These are phyloP conservation scores for Leccinum imitatum DNA, from an alignment of 768 basidiomycete species.

Conservation along the genomic window DNA sequence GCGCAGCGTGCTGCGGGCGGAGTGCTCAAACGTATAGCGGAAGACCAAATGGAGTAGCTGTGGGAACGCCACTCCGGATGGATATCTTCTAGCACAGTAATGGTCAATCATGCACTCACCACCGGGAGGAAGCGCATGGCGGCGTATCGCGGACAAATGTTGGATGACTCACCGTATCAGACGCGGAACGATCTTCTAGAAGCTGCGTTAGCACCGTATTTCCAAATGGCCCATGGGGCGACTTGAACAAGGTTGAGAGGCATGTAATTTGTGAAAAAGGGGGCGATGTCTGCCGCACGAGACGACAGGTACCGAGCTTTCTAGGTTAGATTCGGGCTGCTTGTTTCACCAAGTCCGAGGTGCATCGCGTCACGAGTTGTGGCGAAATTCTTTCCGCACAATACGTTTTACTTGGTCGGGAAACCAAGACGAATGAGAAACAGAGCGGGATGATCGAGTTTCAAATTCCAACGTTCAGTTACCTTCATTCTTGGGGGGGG, in stretches of 20 bases:
- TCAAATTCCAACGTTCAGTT: neutral
- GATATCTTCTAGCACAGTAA: neutral
- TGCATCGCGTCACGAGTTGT: neutral
- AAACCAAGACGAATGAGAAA: neutral
- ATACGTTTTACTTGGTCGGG: neutral
- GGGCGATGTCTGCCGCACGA: neutral
- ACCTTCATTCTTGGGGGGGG: neutral
- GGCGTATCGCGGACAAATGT: neutral
- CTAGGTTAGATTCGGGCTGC: neutral
- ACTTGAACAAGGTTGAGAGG: slow-evolving; percentile 5
- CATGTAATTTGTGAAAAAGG: neutral
- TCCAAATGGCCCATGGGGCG: slow-evolving; percentile 10
- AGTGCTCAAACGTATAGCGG: slow-evolving; percentile 1
- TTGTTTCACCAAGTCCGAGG: too few species aligned
- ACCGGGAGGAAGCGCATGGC: slow-evolving; percentile 2
- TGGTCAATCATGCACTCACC: neutral
- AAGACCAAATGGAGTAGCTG: slow-evolving; percentile 10
- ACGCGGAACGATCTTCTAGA: neutral
- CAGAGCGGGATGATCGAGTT: neutral
- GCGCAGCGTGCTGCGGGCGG: neutral
- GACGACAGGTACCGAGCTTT: neutral
- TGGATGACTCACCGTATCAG: neutral
- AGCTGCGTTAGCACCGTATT: slow-evolving; percentile 3
- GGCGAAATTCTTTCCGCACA: neutral
- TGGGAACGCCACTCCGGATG: neutral